Base-by-base conservation (phyloP, 2,329 filamentous ascomycete species). In the Talaromyces piceae region DNA sequence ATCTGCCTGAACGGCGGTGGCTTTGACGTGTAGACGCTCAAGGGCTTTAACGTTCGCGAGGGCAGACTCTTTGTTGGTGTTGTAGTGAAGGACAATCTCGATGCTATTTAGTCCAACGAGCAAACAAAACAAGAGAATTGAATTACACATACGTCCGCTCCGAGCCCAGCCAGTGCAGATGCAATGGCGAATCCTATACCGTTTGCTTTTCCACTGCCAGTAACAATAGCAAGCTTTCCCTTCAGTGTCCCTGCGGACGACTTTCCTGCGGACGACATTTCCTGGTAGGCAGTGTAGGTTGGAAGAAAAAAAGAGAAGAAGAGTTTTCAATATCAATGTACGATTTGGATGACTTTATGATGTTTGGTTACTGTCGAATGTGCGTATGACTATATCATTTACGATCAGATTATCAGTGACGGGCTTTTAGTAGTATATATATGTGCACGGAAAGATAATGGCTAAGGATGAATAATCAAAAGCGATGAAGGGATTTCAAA, bases 81-180 rank as follows among this genome's bases (percentile, higher is more conserved):
- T 33, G 41, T 45, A 50, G 18, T 50, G 47, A 44, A 50, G 6
- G 8, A 44, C 47, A 13, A 50, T 25, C 47, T 50, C n/a, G 8
- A 43, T 9, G n/a, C 13, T 33, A 13, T 22, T 47, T 9, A 33
- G 31, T 23, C 26, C 8, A 20, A 20, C 13, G n/a, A 33, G 4
- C 22, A 28, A 45, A 23, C n/a, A 45, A 45, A 23, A 6, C 3
- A 2, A 28, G n/a, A 7, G 5, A 6, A 12, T 2, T 12, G 20
- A 16, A 20, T 20, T 23, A 2, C 6, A 26, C 46, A 12, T 41
- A 49, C 46, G 7, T 49, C 26, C 18, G 46, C 46, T 27, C 31
- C 46, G 41, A 26, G 46, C 13, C 41, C 26, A 49, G 31, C 46
- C 6, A 49, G 31, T 2, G 30, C 46, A 41, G 8, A 26, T 3